These are phyloP conservation scores for Fomitopsis pinicola DNA, from an alignment of 1,284 basidiomycete species.

Conservation along the genomic window DNA sequence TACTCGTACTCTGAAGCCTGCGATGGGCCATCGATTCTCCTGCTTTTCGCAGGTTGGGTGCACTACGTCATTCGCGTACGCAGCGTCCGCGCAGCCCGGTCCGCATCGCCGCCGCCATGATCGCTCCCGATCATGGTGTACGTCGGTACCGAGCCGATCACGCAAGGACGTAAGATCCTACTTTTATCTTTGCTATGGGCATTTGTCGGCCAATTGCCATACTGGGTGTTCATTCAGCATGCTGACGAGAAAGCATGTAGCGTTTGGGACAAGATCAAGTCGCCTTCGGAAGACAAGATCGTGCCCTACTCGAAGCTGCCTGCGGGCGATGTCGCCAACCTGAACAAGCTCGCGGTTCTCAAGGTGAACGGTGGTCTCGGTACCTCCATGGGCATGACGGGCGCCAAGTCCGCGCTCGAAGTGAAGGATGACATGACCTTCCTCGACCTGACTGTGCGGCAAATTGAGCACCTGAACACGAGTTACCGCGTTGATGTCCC, in stretches of 20 bases:
- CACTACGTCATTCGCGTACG: neutral
- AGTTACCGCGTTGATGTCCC: constrained; percentile 80
- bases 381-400: constrained; percentile 98
- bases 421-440: constrained; percentile 99
- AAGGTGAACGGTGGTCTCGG: constrained; percentile 99
- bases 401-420: constrained; percentile 87
- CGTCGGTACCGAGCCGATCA: neutral
- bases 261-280: constrained; percentile 97
- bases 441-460: constrained; percentile 94
- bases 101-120: neutral
- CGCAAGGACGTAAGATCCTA: neutral
- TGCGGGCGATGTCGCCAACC: constrained; percentile 60
- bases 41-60: neutral
- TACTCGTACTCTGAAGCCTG: too few relatives aligned
- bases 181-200: neutral
- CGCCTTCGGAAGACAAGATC: constrained; percentile 91
- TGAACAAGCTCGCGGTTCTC: constrained; percentile 96
- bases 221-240: neutral
- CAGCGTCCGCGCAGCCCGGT: neutral
- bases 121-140: neutral
- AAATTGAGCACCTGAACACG: constrained; percentile 90
- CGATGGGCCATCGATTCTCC: neutral
- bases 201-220: neutral
- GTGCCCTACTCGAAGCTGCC: constrained; percentile 81
- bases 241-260: constrained; percentile 36